Base-by-base conservation (phyloP, 768 basidiomycete species). In the Roridomyces roridus region DNA sequence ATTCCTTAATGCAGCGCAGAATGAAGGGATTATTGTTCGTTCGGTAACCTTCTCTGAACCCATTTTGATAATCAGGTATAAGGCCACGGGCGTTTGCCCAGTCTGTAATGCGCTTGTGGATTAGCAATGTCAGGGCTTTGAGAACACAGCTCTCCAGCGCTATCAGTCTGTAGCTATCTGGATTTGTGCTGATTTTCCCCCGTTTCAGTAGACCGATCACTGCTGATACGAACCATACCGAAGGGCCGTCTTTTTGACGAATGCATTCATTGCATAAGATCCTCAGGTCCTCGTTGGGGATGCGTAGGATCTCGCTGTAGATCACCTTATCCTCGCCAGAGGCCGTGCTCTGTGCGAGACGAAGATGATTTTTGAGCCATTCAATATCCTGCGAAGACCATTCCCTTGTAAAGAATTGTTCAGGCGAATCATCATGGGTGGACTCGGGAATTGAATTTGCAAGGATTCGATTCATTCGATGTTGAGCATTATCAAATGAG, bases 71-170 rank as follows among this genome's bases (percentile, higher is more conserved):
- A 4, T 18, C 20, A 8, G 46, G 46, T 15, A 47, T 47, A 18
- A 36, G 23, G 3, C 34, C 21, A 7, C 35, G 18, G 10, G 34
- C 34, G 4, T 23, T 35, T 12, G 46, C 46, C 34, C 46, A 47
- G 20, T 47, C 46, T 12, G 3, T 6, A 25, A 37, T 36, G 1
- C 34, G n/a, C 46, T 35, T 36, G 21, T 47, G 34, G 34, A 47
- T 37, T 6, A 47, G 20, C 14, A 47, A 36, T 6, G 46, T 47
- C 18, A 36, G 7, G 0, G 1, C 31, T 17, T 47, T 47, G 15
- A 47, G 35, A 8, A 47, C 25, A 55, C 65, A 68, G 46, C 67
- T 66, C 46, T 72, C 70, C 0, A 70, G 58, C 0, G 62, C 68
- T 28, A 71, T 68, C 0, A 59, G 50, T 10, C 67, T 46, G 44